These are phyloP conservation scores for Pestalotiopsis sp. DNA, from an alignment of 2,329 filamentous ascomycete genomes.

Conservation along the genomic window DNA sequence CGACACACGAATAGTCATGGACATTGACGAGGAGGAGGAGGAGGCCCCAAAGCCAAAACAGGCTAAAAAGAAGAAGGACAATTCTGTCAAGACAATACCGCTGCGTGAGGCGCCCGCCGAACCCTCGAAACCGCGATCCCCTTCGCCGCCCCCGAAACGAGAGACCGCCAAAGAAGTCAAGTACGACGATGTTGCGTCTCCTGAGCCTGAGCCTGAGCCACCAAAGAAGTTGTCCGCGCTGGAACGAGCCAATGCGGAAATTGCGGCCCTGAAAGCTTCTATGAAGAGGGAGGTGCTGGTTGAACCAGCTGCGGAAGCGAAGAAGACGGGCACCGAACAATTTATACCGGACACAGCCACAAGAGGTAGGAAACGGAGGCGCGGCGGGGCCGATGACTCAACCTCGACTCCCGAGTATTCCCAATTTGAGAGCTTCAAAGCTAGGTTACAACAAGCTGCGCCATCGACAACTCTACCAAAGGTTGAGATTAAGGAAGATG, in stretches of 20 bases:
- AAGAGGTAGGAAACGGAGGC: constrained; percentile 70
- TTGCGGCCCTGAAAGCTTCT: constrained; percentile 78
- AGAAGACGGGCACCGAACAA: constrained; percentile 69
- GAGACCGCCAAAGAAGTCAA: constrained; percentile 25
- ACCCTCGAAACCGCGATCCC: constrained; percentile 18
- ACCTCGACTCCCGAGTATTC: constrained; percentile 65
- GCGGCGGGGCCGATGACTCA: constrained; percentile 51
- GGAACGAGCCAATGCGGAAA: constrained; percentile 77
- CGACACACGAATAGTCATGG: constrained; percentile 73
- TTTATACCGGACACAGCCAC: constrained; percentile 76
- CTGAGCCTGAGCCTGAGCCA: constrained; percentile 35
- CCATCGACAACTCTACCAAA: constrained; percentile 33
- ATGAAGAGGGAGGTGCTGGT: constrained; percentile 69
- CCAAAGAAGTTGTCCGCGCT: constrained; percentile 52
- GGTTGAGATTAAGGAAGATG: constrained; percentile 27
- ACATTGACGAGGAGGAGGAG: constrained; percentile 52
- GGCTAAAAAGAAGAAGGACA: constrained; percentile 31
- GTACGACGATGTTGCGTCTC: constrained; percentile 34
- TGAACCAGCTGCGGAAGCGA: constrained; percentile 56
- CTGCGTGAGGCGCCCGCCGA: constrained; percentile 24
- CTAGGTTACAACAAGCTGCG: constrained; percentile 65
- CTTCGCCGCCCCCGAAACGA: constrained; percentile 9
- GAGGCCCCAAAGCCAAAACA: constrained; percentile 29
- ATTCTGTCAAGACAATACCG: constrained; percentile 29
- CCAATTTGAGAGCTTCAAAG: constrained; percentile 78